Evolutionary conservation across 1,284 basidiomycete genomes (phyloP).

Genomic region (Fomes fomentarius): DNA sequence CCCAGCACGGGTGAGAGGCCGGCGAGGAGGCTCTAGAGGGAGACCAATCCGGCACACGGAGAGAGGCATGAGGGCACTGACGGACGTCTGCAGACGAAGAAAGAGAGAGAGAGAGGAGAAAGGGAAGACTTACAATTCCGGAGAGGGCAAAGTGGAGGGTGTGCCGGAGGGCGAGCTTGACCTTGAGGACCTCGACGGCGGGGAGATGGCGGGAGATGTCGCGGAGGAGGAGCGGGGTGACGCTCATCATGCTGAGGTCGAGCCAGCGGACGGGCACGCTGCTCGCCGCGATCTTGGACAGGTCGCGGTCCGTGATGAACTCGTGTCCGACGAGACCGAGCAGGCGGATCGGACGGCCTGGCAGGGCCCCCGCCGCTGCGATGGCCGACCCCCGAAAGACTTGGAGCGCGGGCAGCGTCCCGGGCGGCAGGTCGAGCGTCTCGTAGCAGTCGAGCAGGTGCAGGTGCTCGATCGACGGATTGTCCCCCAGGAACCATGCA

Average conservation of each 20-base stretch:
- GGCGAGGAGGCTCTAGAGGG: slow-evolving; percentile 39
- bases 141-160: slow-evolving; percentile 65
- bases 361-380: slow-evolving; percentile 60
- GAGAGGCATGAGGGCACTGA: too few relatives aligned
- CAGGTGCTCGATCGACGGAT: slow-evolving; percentile 47
- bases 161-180: slow-evolving; percentile 64
- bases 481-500: slow-evolving; percentile 45
- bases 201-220: slow-evolving; percentile 56
- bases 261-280: slow-evolving; percentile 51
- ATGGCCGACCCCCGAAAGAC: slow-evolving; percentile 62
- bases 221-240: slow-evolving; percentile 57
- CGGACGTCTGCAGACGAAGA: not conserved
- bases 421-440: slow-evolving; percentile 39
- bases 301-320: slow-evolving; percentile 52
- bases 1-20: slow-evolving; percentile 42
- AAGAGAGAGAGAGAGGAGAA: not conserved
- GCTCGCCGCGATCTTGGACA: slow-evolving; percentile 51
- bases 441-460: slow-evolving; percentile 52
- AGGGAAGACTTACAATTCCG: slow-evolving; percentile 58
- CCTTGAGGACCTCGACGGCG: slow-evolving; percentile 51
- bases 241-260: slow-evolving; percentile 61
- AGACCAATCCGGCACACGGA: too few relatives aligned
- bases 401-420: slow-evolving; percentile 47
- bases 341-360: slow-evolving; percentile 56
- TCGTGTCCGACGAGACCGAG: slow-evolving; percentile 62